phyloP scores from a whole-genome alignment of 2,329 filamentous ascomycete species.

The Chaetoscypha palmicola region DNA sequence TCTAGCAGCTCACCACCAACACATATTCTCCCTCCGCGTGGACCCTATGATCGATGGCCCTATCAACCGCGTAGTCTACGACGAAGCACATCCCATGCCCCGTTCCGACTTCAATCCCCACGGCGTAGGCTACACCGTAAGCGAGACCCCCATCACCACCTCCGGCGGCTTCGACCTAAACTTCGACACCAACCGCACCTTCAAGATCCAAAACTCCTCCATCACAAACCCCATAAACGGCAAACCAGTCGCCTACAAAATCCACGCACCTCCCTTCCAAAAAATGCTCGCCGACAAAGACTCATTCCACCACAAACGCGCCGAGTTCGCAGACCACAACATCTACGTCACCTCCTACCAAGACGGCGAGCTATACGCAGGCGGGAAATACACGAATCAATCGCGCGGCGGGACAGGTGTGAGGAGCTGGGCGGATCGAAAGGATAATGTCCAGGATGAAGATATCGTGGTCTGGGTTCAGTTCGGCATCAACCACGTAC shows the following conservation, averaged over 20 bases:
- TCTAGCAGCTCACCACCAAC: conserved; percentile 65
- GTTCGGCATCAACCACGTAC: conserved; percentile 56
- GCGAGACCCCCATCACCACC: conserved; percentile 40
- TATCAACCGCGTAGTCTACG: conserved; percentile 48
- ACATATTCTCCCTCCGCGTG: conserved; percentile 63
- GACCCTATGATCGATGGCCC: conserved; percentile 56
- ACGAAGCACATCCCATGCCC: conserved; percentile 54
- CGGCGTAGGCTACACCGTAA: conserved; percentile 42
- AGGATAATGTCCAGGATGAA: conserved; percentile 41
- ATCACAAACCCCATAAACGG: conserved; percentile 47
- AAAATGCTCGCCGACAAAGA: conserved; percentile 45
- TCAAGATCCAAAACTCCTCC: conserved; percentile 50
- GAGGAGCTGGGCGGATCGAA: conserved; percentile 45
- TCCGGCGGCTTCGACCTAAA: conserved; percentile 43
- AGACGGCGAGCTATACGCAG: conserved; percentile 46
- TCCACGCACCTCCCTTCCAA: conserved; percentile 49
- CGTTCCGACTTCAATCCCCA: conserved; percentile 46
- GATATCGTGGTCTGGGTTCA: conserved; percentile 53
- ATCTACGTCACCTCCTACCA: conserved; percentile 49
- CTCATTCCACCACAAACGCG: conserved; percentile 41
- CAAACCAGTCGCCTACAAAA: conserved; percentile 48
- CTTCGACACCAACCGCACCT: conserved; percentile 42
- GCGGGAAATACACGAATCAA: conserved; percentile 50
- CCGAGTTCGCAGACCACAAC: conserved; percentile 48
- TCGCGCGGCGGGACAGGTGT: conserved; percentile 47